Conservation (phyloP, 257 asterid species). For the Nicotiana sylvestris region DNA sequence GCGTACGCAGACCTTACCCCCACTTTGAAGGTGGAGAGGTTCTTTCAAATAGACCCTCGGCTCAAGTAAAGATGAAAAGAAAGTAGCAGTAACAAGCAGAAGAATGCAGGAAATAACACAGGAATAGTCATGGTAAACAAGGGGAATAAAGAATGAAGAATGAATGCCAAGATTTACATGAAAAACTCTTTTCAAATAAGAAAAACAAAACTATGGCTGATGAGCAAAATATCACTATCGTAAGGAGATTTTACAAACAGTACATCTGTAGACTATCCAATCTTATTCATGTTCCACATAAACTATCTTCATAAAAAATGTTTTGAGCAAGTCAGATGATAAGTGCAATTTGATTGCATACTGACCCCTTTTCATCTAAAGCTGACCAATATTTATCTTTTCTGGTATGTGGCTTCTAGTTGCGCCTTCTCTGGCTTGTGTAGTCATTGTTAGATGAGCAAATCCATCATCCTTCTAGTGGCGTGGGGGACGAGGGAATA, state of each 20-base stretch:
- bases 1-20: no score
- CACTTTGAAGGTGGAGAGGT: no score
- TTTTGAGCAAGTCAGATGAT: background rate
- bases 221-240: background rate
- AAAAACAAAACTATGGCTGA: background rate
- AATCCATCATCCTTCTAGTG: background rate
- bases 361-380: no score
- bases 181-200: background rate
- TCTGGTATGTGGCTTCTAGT: background rate
- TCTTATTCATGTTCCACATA: background rate
- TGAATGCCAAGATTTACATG: background rate
- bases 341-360: background rate
- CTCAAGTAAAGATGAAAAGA: no score
- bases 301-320: background rate
- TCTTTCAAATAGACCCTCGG: no score
- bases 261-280: background rate
- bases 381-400: background rate
- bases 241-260: background rate
- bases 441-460: background rate
- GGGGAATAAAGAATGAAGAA: background rate
- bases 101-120: no score
- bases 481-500: background rate
- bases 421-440: background rate
- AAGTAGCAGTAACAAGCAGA: no score
- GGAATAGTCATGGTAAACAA: background rate